Base-by-base conservation (phyloP, 2,329 filamentous ascomycete species). In the Rachicladosporium sp. region DNA sequence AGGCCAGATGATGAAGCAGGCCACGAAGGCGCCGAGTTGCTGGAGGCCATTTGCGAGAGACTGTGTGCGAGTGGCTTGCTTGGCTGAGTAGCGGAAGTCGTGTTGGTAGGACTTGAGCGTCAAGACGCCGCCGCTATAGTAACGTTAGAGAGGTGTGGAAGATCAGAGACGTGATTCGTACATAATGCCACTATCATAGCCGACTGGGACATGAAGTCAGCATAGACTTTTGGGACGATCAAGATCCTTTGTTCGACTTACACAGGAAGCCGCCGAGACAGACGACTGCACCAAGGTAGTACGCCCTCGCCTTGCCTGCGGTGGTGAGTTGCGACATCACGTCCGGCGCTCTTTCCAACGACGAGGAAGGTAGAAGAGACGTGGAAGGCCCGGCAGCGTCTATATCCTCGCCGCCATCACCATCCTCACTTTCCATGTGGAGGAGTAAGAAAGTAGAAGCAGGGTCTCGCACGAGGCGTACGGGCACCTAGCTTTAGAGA, bases 21-120 rank as follows among this genome's bases (percentile, higher is more conserved):
- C 69, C 21, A 69, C 63, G 43, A 74, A 68, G 29, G 69, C 68
- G 15, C 69, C 70, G 6, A 69, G 64, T 44, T 72, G 68, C 38
- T 72, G 68, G 11, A 72, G 64, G 2, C 66, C 64, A 12, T 70
- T 66, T 29, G 66, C 63, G 36, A 70, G 65, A 4, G 64, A 66
- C 42, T 64, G 67, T 54, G 39, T 43, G 3, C 54, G 57, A 1
- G 64, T 68, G 15, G 40, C 59, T 55, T 37, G 66, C 49, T 2
- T 50, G 49, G 45, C 40, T 1, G 38, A 46, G 35, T 53, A 54
- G 4, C 46, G 39, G 29, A 52, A 54, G 41, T 53, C 48, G 8
- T 40, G 12, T 34, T 53, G 41, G 39, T 50, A 54, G 4, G 45
- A 41, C 12, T 36, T 36, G 36, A 55, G 47, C 6, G 53, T 53